These are phyloP conservation scores for Teratosphaeria gauchensis DNA, from an alignment of 2,329 filamentous ascomycete species.

Conservation along the genomic window DNA sequence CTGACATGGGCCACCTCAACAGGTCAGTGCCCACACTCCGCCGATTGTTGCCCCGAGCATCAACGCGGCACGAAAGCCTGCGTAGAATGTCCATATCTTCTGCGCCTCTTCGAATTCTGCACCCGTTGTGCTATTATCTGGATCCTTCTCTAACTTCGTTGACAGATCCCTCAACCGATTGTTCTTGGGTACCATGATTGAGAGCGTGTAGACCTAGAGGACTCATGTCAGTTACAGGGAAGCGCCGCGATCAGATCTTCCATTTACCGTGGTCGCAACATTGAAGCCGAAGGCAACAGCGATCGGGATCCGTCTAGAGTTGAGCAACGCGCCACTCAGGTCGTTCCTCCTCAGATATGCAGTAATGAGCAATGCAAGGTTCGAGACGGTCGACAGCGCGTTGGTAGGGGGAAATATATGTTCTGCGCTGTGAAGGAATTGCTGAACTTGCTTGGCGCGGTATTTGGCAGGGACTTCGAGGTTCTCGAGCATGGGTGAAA, in stretches of 20 bases:
- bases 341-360: constrained; percentile 10
- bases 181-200: constrained; percentile 26
- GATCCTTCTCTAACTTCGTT: neutral
- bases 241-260: neutral
- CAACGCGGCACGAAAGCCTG: neutral
- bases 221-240: neutral
- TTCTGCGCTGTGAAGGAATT: constrained; percentile 22
- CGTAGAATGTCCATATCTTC: neutral
- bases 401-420: constrained; percentile 25
- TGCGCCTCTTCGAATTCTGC: neutral
- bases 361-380: constrained; percentile 18
- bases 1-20: neutral
- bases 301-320: neutral
- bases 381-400: constrained; percentile 19
- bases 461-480: constrained; percentile 17
- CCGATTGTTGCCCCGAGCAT: neutral
- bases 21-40: neutral
- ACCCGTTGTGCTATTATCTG: neutral
- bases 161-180: constrained; percentile 5
- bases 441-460: constrained; percentile 17
- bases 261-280: constrained; percentile 20
- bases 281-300: constrained; percentile 13
- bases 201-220: constrained; percentile 8
- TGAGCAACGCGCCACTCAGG: neutral
- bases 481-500: constrained; percentile 21